Conservation (phyloP, 1,139 yeast species). For the Pichia sp. region DNA sequence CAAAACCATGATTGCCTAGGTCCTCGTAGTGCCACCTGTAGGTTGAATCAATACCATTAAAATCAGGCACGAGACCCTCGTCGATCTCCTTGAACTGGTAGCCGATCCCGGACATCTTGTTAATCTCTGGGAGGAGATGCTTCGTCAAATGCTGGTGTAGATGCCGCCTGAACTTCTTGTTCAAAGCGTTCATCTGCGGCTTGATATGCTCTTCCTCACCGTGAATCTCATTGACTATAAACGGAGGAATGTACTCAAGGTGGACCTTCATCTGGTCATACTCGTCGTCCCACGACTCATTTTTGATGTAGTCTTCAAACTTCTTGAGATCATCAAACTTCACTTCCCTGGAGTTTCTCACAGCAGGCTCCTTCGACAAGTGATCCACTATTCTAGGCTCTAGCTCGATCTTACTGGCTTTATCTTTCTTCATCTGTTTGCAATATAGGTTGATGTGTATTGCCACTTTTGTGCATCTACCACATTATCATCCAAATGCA, state of each 20-base stretch:
- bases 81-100: slow-evolving; percentile 30
- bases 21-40: slow-evolving; percentile 48
- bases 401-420: slow-evolving; percentile 19
- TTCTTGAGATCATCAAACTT: slow-evolving; percentile 59
- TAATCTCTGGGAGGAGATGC: slow-evolving; percentile 64
- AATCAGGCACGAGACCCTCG: slow-evolving; percentile 36
- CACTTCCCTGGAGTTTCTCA: slow-evolving; percentile 31
- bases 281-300: slow-evolving; percentile 74
- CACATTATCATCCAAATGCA: no score
- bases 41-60: slow-evolving; percentile 27
- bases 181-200: slow-evolving; percentile 67
- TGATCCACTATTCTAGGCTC: slow-evolving; percentile 31
- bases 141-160: slow-evolving; percentile 71
- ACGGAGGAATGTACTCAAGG: slow-evolving; percentile 66
- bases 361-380: slow-evolving; percentile 26
- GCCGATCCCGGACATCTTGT: slow-evolving; percentile 50
- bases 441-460: not conserved
- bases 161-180: slow-evolving; percentile 68
- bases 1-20: slow-evolving; percentile 49
- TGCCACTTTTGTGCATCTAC: not conserved
- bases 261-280: slow-evolving; percentile 65
- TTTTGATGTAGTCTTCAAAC: slow-evolving; percentile 61
- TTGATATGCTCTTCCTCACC: slow-evolving; percentile 68
- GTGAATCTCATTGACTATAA: slow-evolving; percentile 61
- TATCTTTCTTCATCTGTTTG: slow-evolving; percentile 27